Evolutionary conservation across 306 rosid species (phyloP).

Genomic region (Aeschynomene evenia): DNA sequence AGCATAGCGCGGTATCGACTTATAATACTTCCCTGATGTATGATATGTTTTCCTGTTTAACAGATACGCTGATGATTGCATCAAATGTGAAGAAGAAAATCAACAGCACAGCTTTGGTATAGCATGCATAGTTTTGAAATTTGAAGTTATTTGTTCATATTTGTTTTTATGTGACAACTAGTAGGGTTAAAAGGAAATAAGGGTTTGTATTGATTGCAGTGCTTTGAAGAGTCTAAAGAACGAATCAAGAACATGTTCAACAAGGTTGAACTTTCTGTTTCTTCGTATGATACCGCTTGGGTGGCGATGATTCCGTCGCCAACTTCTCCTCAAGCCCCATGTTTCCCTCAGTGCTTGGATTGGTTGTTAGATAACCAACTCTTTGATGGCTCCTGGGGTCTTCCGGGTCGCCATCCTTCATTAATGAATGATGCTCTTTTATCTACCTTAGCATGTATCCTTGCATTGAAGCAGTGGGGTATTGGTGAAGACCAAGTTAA

Average conservation of each 20-base stretch:
- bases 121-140: background rate
- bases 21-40: background rate
- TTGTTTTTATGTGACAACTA: background rate
- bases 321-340: conserved; percentile 47
- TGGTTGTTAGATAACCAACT: conserved; percentile 80
- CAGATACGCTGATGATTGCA: conserved; percentile 27
- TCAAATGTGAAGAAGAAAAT: conserved; percentile 17
- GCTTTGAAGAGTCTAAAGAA: conserved; percentile 55
- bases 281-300: conserved; percentile 92
- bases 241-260: conserved; percentile 60
- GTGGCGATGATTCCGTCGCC: conserved; percentile 85
- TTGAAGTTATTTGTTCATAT: background rate
- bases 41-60: conserved; percentile 13
- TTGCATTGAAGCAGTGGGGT: conserved; percentile 73
- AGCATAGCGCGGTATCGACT: background rate
- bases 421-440: conserved; percentile 65
- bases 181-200: background rate
- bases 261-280: conserved; percentile 68
- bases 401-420: conserved; percentile 43
- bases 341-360: conserved; percentile 69
- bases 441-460: conserved; percentile 66
- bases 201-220: conserved; percentile 36
- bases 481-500: conserved; percentile 60
- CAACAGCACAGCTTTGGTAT: conserved; percentile 30
- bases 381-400: conserved; percentile 83